Evolutionary conservation across 1,284 basidiomycete species (phyloP).

Genomic region (Moesziomyces sp.): DNA sequence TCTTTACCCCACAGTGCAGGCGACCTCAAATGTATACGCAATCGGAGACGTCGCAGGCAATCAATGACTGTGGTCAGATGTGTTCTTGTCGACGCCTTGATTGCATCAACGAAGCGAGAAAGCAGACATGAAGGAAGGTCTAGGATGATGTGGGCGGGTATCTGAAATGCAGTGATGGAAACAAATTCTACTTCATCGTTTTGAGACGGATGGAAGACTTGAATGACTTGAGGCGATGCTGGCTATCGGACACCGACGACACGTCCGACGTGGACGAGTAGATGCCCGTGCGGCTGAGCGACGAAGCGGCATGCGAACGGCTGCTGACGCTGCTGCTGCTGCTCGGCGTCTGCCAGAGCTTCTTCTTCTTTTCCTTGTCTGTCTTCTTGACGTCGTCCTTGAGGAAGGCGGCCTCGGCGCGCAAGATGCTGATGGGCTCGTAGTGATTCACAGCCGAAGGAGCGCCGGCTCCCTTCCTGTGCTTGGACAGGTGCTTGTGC

Average conservation of each 20-base stretch:
- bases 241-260: constrained; percentile 13
- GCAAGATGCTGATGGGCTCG: constrained; percentile 45
- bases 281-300: neutral
- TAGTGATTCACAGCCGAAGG: constrained; percentile 7
- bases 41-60: no score
- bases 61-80: no score
- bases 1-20: no score
- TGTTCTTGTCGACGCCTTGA: no score
- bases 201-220: constrained; percentile 36
- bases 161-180: neutral
- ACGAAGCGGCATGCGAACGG: neutral
- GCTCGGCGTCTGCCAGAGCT: constrained; percentile 8
- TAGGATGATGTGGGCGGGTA: neutral
- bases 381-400: constrained; percentile 21
- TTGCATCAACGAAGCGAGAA: no score
- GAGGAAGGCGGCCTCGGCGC: constrained; percentile 41
- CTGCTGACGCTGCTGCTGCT: constrained; percentile 19
- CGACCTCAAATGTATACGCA: no score
- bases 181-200: constrained; percentile 17
- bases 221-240: constrained; percentile 28
- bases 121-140: neutral
- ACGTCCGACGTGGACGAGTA: constrained; percentile 26
- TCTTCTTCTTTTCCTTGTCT: constrained; percentile 22
- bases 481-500: constrained; percentile 26
- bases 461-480: constrained; percentile 21